Evolutionary conservation across 495 filamentous ascomycete genomes (phyloP).

Genomic region (Talaromyces trachyspermus): DNA sequence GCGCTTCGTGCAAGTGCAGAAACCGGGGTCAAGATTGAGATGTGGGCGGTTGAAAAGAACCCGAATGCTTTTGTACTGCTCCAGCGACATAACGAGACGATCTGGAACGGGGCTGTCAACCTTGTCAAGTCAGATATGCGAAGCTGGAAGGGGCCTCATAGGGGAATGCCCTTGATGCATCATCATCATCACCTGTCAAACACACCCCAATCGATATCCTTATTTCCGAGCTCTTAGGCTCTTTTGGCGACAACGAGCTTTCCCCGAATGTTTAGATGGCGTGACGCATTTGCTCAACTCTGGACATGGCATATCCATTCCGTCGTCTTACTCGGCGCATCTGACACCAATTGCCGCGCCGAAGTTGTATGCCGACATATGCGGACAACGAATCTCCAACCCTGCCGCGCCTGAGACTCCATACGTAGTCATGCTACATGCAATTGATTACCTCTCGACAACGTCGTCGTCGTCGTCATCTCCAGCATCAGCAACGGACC

Average conservation of each 20-base stretch:
- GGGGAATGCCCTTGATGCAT: no score
- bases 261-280: slow-evolving; percentile 83
- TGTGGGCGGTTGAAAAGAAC: slow-evolving; percentile 97
- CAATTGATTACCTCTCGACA: slow-evolving; percentile 68
- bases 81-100: slow-evolving; percentile 68
- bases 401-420: slow-evolving; percentile 69
- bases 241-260: slow-evolving; percentile 86
- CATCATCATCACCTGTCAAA: neutral
- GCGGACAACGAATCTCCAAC: slow-evolving; percentile 51
- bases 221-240: slow-evolving; percentile 87
- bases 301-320: slow-evolving; percentile 83
- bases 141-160: slow-evolving; percentile 69
- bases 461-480: slow-evolving; percentile 17
- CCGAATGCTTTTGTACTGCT: slow-evolving; percentile 93
- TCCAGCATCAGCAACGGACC: neutral
- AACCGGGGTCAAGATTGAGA: slow-evolving; percentile 69
- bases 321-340: slow-evolving; percentile 83
- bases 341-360: slow-evolving; percentile 87
- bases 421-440: slow-evolving; percentile 89
- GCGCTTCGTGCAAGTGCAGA: slow-evolving; percentile 68
- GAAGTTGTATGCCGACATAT: slow-evolving; percentile 73
- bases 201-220: slow-evolving; percentile 80
- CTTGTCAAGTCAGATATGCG: slow-evolving; percentile 97
- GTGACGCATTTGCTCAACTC: slow-evolving; percentile 78
- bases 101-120: slow-evolving; percentile 68